Base-by-base conservation (phyloP, 2,329 filamentous ascomycete genomes). In the Myotisia sp. region DNA sequence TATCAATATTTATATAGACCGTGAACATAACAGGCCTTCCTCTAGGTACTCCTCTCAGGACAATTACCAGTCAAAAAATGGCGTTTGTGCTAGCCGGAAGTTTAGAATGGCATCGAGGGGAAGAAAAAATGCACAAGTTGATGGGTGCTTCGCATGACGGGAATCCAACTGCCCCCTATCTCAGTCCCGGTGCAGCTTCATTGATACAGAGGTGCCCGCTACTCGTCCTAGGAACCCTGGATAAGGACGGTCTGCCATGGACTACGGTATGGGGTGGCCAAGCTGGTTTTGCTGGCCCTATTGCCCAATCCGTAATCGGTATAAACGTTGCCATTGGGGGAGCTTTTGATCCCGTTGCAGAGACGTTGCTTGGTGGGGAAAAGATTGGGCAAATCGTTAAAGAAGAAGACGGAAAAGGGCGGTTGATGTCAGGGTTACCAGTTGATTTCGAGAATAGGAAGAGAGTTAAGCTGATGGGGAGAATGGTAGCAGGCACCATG, bases 241-340 rank as follows among this genome's bases (percentile, higher is more conserved):
- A 90, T 47, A 54, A 58, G 2, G 48, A 73, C 13, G 68, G 68
- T 2, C 61, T 71, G 13, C 81, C 79, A 1, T 92, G 83, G 83
- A 79, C 77, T 10, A 79, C 79, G 0, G 42, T 92, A 5, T 79
- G 79, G 73, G 81, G 81, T n/a, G 83, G 83, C 10, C 63, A 76
- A 38, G 55, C 68, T 1, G 79, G 79, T 0, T 80, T 87, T 44
- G 71, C 74, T 0, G 63, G 67, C 30, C 29, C 72, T 0, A 58
- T 86, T 0, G 74, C 71, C 2, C 62, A 69, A 26, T 67, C 63
- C 1, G 64, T 82, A 6, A 62, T 92, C 3, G 79, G 73, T 1
- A 60, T 85, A 1, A 65, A 67, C 28, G 70, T 70, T 3, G 51
- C 64, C 0, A 74, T 83, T 3, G 76, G 81, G 43, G 58, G 59